These are phyloP conservation scores for Calonectria crousiana DNA, from an alignment of 2,329 filamentous ascomycete species.

Conservation along the genomic window DNA sequence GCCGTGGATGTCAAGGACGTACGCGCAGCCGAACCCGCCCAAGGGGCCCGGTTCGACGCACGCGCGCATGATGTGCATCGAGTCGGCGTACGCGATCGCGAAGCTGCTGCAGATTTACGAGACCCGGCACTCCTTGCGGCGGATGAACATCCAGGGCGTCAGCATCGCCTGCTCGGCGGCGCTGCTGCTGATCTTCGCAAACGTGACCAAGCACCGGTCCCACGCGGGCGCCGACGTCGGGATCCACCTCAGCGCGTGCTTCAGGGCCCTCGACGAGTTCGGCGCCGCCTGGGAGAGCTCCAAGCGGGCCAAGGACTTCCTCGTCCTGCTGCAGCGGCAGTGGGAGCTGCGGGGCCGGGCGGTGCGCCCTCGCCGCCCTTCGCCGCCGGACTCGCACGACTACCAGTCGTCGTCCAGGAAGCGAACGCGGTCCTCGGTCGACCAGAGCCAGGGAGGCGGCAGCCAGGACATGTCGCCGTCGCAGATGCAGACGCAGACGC, in stretches of 20 bases:
- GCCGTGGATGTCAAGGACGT: slow-evolving; percentile 44
- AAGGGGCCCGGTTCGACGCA: slow-evolving; percentile 39
- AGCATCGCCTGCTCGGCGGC: slow-evolving; percentile 29
- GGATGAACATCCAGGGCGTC: slow-evolving; percentile 39
- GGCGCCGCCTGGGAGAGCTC: slow-evolving; percentile 41
- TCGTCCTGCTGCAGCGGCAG: slow-evolving; percentile 38
- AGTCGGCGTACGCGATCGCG: slow-evolving; percentile 35
- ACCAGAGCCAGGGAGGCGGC: slow-evolving; percentile 5
- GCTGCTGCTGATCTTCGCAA: slow-evolving; percentile 30
- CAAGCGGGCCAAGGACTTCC: slow-evolving; percentile 38
- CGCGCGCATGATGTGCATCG: slow-evolving; percentile 40
- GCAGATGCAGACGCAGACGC: slow-evolving; percentile 18
- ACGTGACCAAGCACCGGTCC: slow-evolving; percentile 37
- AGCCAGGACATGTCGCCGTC: slow-evolving; percentile 17
- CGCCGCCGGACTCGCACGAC: slow-evolving; percentile 5
- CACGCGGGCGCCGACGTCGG: slow-evolving; percentile 21
- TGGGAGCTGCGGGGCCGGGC: slow-evolving; percentile 33
- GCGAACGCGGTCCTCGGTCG: slow-evolving; percentile 25
- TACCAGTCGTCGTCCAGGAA: slow-evolving; percentile 29
- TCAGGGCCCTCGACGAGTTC: slow-evolving; percentile 40
- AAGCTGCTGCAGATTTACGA: slow-evolving; percentile 36
- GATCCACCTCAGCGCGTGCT: slow-evolving; percentile 38
- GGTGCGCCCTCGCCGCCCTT: slow-evolving; percentile 9
- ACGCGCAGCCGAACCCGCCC: slow-evolving; percentile 35
- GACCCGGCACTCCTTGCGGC: slow-evolving; percentile 27